phyloP scores from a whole-genome alignment of 257 asterid species.

The Pogostemon cablin region DNA sequence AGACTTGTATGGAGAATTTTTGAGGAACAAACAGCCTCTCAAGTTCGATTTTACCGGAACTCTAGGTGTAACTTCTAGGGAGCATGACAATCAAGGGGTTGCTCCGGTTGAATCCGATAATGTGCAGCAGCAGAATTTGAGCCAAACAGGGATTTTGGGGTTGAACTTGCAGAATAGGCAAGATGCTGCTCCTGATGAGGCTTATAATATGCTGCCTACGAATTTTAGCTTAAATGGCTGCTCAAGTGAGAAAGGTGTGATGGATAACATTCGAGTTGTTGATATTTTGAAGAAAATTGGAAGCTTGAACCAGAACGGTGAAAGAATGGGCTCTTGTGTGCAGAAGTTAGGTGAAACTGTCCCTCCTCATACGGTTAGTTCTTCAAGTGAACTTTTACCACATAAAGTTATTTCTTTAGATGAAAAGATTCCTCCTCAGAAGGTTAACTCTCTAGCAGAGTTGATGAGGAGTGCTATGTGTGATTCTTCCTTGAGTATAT shows the following conservation, averaged over 20 bases:
- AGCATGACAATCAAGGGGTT: constrained; percentile 28
- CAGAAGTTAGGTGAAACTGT: constrained; percentile 36
- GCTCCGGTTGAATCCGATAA: constrained; percentile 31
- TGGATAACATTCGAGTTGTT: constrained; percentile 26
- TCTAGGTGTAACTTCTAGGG: constrained; percentile 24
- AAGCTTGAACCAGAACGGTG: constrained; percentile 36
- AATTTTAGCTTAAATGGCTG: constrained; percentile 20
- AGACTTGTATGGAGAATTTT: constrained; percentile 41
- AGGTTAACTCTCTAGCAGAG: constrained; percentile 35
- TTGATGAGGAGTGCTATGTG: constrained; percentile 36
- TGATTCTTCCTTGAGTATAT: constrained; percentile 25
- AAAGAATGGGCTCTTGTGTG: constrained; percentile 27
- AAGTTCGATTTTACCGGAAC: constrained; percentile 21
- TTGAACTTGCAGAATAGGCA: constrained; percentile 26
- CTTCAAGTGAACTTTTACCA: constrained; percentile 6
- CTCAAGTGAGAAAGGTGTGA: constrained; percentile 24
- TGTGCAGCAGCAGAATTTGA: constrained; percentile 27
- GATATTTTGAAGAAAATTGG: constrained; percentile 22
- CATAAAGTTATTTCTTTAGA: constrained; percentile 11
- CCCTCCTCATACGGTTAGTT: constrained; percentile 28
- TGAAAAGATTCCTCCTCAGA: constrained; percentile 2
- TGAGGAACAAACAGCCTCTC: constrained; percentile 36
- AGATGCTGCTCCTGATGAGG: constrained; percentile 31
- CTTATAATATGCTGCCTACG: constrained; percentile 21
- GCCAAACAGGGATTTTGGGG: constrained; percentile 22